These are phyloP conservation scores for Colletotrichum somersetense DNA, from an alignment of 2,329 filamentous ascomycete genomes.

Conservation along the genomic window DNA sequence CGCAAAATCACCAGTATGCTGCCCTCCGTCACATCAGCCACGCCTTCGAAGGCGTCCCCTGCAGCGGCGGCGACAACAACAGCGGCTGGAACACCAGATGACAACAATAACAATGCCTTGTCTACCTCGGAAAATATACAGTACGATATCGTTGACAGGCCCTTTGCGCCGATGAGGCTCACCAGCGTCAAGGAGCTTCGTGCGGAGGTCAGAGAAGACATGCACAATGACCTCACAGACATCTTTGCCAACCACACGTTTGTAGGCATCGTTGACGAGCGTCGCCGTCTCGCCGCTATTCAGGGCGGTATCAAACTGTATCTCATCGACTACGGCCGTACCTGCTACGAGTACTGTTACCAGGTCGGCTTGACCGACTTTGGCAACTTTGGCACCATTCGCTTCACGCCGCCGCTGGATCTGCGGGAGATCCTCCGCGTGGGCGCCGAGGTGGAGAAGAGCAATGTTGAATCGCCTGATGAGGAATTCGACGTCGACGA, in stretches of 20 bases:
- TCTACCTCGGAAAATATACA: slow-evolving; percentile 65
- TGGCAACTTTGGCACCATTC: slow-evolving; percentile 90
- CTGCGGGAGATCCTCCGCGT: slow-evolving; percentile 78
- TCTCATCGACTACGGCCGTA: slow-evolving; percentile 91
- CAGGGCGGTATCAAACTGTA: slow-evolving; percentile 94
- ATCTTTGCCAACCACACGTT: slow-evolving; percentile 91
- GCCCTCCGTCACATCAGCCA: slow-evolving; percentile 62
- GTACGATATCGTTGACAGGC: slow-evolving; percentile 80
- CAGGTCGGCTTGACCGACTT: slow-evolving; percentile 96
- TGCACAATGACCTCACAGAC: slow-evolving; percentile 89
- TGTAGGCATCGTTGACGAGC: slow-evolving; percentile 91
- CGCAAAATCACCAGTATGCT: slow-evolving; percentile 99
- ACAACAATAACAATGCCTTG: slow-evolving; percentile 52
- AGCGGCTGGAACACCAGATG: slow-evolving; percentile 42
- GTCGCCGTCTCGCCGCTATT: slow-evolving; percentile 88
- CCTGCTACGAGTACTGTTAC: slow-evolving; percentile 92
- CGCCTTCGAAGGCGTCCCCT: slow-evolving; percentile 19
- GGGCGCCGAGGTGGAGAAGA: slow-evolving; percentile 78
- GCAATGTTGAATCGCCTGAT: slow-evolving; percentile 54
- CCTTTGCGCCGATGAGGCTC: slow-evolving; percentile 78
- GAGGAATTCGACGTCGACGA: slow-evolving; percentile 75
- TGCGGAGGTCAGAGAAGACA: slow-evolving; percentile 80
- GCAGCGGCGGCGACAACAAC: slow-evolving; percentile 40
- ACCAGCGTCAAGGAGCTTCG: slow-evolving; percentile 90
- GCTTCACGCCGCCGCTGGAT: slow-evolving; percentile 80